A percentile compares a stretch with the other conserved stretches of the same genome.
Evolutionary conservation across 495 filamentous ascomycete genomes (phyloP).

Genomic region (Hypoxylon rickii): DNA sequence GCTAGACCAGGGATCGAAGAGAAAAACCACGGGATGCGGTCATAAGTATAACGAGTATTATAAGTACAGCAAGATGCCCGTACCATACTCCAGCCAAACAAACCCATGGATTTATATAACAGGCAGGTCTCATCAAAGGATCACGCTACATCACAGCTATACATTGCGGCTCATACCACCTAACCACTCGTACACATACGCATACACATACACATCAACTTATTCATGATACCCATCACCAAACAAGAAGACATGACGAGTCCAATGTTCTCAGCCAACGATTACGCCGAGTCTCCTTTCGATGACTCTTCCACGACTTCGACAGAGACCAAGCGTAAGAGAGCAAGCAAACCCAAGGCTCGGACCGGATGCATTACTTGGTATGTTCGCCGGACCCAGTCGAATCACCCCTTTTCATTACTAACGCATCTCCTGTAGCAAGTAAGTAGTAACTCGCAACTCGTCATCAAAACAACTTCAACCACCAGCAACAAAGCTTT

Average conservation of each 20-base stretch:
- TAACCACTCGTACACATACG: background rate
- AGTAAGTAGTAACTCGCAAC: slow-evolving; percentile 16
- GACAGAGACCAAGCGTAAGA: slow-evolving; percentile 19
- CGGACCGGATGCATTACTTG: slow-evolving; percentile 34
- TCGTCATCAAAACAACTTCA: background rate
- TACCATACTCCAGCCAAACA: background rate
- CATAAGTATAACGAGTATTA: slow-evolving; percentile 25
- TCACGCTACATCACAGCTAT: slow-evolving; percentile 11
- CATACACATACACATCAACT: too few relatives aligned
- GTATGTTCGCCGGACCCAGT: slow-evolving; percentile 9
- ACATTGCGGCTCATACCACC: background rate
- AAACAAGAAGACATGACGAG: slow-evolving; percentile 5
- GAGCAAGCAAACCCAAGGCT: slow-evolving; percentile 33
- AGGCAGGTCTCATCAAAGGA: too few relatives aligned
- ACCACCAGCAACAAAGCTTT: background rate
- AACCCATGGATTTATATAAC: too few relatives aligned
- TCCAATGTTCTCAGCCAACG: slow-evolving; percentile 10
- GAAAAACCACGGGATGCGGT: too few relatives aligned
- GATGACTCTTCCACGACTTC: background rate
- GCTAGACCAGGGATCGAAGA: background rate
- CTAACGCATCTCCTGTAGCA: slow-evolving; percentile 18
- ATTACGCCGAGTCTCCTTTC: slow-evolving; percentile 8
- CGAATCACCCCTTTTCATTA: background rate
- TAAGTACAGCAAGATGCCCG: slow-evolving; percentile 22
- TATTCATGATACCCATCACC: slow-evolving; percentile 12